Conservation (phyloP, 352 stramenopile genomes). For the Globisporangium alternatum region DNA sequence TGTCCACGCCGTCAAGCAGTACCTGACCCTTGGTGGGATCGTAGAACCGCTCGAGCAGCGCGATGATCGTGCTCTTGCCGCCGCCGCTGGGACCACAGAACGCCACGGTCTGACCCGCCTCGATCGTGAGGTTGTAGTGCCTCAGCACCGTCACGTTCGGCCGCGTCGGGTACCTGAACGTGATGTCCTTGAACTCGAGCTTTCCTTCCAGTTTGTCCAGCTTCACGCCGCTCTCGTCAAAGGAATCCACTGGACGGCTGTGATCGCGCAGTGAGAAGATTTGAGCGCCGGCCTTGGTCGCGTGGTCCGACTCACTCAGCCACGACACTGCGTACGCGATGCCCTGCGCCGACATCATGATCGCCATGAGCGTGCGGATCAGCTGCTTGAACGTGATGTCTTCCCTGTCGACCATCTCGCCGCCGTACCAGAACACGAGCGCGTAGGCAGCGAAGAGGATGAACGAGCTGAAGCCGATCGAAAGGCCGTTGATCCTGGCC, state of each 20-base stretch:
- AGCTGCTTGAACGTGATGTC: constrained; percentile 44
- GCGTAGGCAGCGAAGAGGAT: constrained; percentile 38
- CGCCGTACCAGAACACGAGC: constrained; percentile 61
- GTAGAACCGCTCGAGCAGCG: constrained; percentile 33
- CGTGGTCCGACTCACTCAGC: constrained; percentile 36
- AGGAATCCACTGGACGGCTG: constrained; percentile 9
- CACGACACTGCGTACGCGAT: constrained; percentile 26
- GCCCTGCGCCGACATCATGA: constrained; percentile 46
- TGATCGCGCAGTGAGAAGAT: background rate
- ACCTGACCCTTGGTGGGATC: constrained; percentile 22
- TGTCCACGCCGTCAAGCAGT: constrained; percentile 20
- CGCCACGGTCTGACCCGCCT: constrained; percentile 27
- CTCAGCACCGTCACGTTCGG: constrained; percentile 18
- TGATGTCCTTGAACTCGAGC: constrained; percentile 22
- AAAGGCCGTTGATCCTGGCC: constrained; percentile 31
- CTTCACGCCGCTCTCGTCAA: background rate
- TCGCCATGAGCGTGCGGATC: constrained; percentile 46
- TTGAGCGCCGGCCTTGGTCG: constrained; percentile 7
- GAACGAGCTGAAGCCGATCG: constrained; percentile 65
- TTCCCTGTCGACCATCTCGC: constrained; percentile 30
- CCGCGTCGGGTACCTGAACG: constrained; percentile 28
- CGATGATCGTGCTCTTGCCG: constrained; percentile 31
- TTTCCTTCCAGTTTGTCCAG: constrained; percentile 12
- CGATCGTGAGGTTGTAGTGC: constrained; percentile 22
- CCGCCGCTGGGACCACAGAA: constrained; percentile 24